Evolutionary conservation across 495 filamentous ascomycete genomes (phyloP).

Genomic region (Xylaria intraflava): DNA sequence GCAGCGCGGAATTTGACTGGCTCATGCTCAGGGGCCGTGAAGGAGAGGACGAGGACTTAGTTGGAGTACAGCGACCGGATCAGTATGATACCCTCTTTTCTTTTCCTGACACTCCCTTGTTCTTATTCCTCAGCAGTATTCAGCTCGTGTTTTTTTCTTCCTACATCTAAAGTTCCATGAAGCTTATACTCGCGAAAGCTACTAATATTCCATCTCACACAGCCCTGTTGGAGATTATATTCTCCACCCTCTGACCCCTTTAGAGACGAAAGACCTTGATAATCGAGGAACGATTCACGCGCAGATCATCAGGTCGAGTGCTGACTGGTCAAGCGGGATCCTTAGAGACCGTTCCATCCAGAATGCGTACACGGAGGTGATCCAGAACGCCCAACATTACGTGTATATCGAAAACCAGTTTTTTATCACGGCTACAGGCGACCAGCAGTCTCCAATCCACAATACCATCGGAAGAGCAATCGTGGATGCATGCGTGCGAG

Average conservation of each 20-base stretch:
- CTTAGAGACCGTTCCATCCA: conserved; percentile 85
- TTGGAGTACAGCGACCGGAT: conserved; percentile 79
- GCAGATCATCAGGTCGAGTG: conserved; percentile 78
- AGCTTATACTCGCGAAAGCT: background rate
- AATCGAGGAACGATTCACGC: conserved; percentile 65
- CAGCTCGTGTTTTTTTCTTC: background rate
- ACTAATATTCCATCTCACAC: background rate
- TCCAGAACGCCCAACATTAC: conserved; percentile 77
- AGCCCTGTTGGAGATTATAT: conserved; percentile 76
- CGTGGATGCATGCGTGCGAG: conserved; percentile 78
- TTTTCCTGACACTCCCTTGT: background rate
- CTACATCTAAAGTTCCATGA: background rate
- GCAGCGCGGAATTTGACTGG: conserved; percentile 73
- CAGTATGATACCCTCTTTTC: conserved; percentile 29
- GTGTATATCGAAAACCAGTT: conserved; percentile 99
- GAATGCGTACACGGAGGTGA: conserved; percentile 82
- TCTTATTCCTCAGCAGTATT: background rate
- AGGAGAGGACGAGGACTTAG: conserved; percentile 70
- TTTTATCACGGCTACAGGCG: conserved; percentile 92
- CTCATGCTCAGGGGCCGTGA: conserved; percentile 72
- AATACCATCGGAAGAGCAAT: conserved; percentile 84
- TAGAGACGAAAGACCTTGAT: conserved; percentile 44
- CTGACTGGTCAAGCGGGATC: conserved; percentile 95
- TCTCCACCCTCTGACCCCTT: conserved; percentile 65
- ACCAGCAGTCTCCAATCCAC: conserved; percentile 74